Percentiles rank a stretch among this genome's conserved stretches.
Conservation (phyloP, 2,329 filamentous ascomycete genomes). For the Fusarium verrucosum region DNA sequence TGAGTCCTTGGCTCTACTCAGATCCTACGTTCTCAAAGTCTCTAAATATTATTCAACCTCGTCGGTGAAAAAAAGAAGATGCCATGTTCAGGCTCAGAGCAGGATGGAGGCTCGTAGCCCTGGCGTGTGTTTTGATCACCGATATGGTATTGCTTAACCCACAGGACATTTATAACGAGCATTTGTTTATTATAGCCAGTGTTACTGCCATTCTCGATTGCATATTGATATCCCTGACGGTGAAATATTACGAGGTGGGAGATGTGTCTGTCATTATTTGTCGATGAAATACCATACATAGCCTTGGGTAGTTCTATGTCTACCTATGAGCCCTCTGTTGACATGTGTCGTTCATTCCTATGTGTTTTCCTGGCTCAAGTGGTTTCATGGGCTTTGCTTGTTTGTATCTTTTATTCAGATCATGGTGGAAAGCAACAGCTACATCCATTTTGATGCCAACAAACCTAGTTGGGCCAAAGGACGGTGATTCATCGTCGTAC, state of each 20-base stretch:
- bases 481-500: too few species aligned
- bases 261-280: background rate
- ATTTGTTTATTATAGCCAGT: background rate
- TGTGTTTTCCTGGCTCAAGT: background rate
- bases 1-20: background rate
- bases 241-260: background rate
- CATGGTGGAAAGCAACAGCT: too few species aligned
- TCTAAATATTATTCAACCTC: background rate
- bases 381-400: background rate
- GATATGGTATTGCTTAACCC: background rate
- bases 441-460: too few species aligned
- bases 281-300: background rate
- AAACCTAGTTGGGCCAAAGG: too few species aligned
- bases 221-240: background rate
- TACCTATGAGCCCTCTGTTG: too few species aligned
- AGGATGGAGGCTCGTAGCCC: background rate
- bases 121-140: background rate
- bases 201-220: background rate
- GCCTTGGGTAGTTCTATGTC: background rate
- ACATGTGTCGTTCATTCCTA: too few species aligned
- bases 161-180: background rate
- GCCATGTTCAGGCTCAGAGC: background rate
- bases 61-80: background rate
- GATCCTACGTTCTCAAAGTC: background rate
- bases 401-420: background rate